Evolutionary conservation across 192 early-diverging fungal genomes (phyloP).

Genomic region (Entomortierella chlamydospora): DNA sequence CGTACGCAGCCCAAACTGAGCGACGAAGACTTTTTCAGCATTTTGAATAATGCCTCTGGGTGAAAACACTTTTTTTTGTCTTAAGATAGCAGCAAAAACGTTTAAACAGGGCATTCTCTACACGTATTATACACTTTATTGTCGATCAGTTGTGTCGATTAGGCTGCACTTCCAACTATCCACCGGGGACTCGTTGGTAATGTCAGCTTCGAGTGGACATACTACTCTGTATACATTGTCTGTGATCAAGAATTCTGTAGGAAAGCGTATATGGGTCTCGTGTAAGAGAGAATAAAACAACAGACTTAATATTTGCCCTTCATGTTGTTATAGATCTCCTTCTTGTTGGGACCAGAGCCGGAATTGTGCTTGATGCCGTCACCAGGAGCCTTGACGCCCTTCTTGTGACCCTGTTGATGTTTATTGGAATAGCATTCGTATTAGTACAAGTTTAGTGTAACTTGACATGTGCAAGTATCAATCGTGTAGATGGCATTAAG

Average conservation of each 20-base stretch:
- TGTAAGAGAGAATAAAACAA: neutral
- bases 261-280: neutral
- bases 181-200: slow-evolving; percentile 1
- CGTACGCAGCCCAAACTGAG: neutral
- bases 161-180: neutral
- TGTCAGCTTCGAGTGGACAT: no score
- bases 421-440: no score
- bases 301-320: slow-evolving; percentile 21
- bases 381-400: slow-evolving; percentile 16
- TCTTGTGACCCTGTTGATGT: slow-evolving; percentile 17
- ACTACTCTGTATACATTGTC: no score
- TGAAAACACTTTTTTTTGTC: neutral
- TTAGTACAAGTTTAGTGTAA: no score
- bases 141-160: neutral
- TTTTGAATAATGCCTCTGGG: slow-evolving; percentile 22
- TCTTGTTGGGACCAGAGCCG: slow-evolving; percentile 28
- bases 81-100: no score
- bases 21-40: slow-evolving; percentile 51
- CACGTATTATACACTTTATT: neutral
- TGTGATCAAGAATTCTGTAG: no score
- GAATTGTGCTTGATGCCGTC: slow-evolving; percentile 43
- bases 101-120: no score
- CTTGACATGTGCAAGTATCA: no score
- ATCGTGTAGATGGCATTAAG: no score
- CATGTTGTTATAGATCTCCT: slow-evolving; percentile 36